Conservation (phyloP, 2,329 filamentous ascomycete species). For the Aspergillus ustus region DNA sequence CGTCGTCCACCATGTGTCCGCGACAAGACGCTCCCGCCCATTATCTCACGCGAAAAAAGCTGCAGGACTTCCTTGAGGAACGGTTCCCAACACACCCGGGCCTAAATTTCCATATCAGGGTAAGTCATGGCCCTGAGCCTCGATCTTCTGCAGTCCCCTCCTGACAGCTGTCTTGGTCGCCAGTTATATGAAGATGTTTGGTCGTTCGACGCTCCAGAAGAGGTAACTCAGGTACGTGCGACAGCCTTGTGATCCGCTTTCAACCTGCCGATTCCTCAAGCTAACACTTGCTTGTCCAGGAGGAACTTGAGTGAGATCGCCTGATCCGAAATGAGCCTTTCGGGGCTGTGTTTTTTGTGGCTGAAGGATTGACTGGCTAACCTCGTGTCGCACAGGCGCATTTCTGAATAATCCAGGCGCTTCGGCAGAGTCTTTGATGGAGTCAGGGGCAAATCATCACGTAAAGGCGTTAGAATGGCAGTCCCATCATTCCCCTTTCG, state of each 20-base stretch:
- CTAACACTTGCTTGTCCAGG: constrained; percentile 12
- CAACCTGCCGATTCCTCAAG: not conserved
- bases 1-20: not conserved
- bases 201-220: constrained; percentile 27
- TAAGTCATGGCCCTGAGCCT: constrained; percentile 9
- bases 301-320: constrained; percentile 19
- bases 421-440: not conserved
- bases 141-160: not conserved
- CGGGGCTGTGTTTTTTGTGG: constrained; percentile 16
- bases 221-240: constrained; percentile 23
- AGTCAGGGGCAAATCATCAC: not conserved
- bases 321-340: constrained; percentile 13
- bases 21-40: constrained; percentile 21
- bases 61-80: constrained; percentile 26
- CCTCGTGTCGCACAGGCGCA: constrained; percentile 3
- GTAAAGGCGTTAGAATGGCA: not conserved
- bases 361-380: constrained; percentile 10
- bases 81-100: constrained; percentile 27
- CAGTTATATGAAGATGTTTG: constrained; percentile 25
- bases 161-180: constrained; percentile 11
- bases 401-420: constrained; percentile 8
- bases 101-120: constrained; percentile 28
- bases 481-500: not conserved
- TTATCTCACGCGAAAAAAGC: constrained; percentile 23
- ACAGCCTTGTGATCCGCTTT: not conserved